Conservation (phyloP, 192 early-diverging fungal species). For the Globomyces pollinis-pini region DNA sequence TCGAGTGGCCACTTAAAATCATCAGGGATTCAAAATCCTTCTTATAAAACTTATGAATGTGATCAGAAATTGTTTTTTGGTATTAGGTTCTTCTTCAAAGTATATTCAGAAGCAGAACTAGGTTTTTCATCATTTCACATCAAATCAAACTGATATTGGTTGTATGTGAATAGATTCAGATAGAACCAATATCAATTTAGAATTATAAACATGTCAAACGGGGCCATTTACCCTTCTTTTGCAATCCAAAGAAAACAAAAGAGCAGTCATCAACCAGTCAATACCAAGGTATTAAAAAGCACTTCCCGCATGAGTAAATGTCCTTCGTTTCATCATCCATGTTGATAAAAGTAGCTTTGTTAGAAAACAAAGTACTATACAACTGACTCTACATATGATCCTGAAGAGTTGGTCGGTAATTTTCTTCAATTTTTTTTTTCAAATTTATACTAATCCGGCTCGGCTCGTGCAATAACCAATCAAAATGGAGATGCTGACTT, state of each 20-base stretch:
- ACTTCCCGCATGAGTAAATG: conserved; percentile 9
- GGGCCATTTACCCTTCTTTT: conserved; percentile 5
- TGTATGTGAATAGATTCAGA: not conserved
- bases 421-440: not conserved
- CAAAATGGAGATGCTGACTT: no score
- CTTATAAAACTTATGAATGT: no score
- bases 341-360: conserved; percentile 25
- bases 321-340: conserved; percentile 28
- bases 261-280: conserved; percentile 10
- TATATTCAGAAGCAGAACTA: conserved; percentile 8
- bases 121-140: not conserved
- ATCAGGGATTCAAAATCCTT: no score
- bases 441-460: not conserved
- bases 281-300: conserved; percentile 5
- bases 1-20: no score
- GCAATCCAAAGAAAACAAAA: not conserved
- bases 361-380: conserved; percentile 29
- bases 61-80: conserved; percentile 8
- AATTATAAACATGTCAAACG: conserved; percentile 15
- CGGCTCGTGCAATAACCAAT: no score
- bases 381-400: conserved; percentile 17
- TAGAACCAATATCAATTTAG: no score
- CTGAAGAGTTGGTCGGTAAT: conserved; percentile 17
- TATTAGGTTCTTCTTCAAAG: not conserved
- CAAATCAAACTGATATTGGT: not conserved